Evolutionary conservation across 257 asterid genomes (phyloP), one percentile per base, ranked within the genome.

Genomic region (Solanum gandarillasii): DNA sequence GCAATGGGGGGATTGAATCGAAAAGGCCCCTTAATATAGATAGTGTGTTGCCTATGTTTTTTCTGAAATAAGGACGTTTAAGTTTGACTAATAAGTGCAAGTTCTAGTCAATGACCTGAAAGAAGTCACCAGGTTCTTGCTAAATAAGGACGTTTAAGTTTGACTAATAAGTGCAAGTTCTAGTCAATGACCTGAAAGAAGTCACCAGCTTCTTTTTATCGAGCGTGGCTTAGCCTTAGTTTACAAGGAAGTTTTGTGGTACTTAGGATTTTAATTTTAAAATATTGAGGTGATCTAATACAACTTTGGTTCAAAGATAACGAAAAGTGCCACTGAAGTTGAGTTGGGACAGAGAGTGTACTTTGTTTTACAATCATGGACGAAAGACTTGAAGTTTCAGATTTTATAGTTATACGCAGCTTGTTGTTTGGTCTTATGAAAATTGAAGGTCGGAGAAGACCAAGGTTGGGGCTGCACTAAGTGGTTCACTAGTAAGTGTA

Each of bases 401-500:
- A 27, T 67, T 85, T 38, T 85, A 85, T 36, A 46, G 11, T 32
- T 72, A 72, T 85, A 38, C 12, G 3, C 41, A 85, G 58, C 81
- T 36, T 85, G 81, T 62, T 85, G 67, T 67, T 85, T 85, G 58
- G 38, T 23, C 72, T 36, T 67, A 16, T 85, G 41, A 36, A 70
- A 67, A 67, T 85, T 86, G 86, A 91, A 96, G 98, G 98, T 96
- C 98, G 71, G 99, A 96, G 92, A 95, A 92, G 93, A 95, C 99
- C 83, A 90, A 91, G 89, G 90, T 96, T 67, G 99, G 99, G 78
- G 93, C 94, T 88, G 92, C 98, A 84, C 73, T 95, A 91, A 96
- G 99, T 86, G 99, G 99, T 41, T 95, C 99, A 76, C 89, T 96
- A 89, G 99, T 95, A 84, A 96, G 98, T 89, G 90, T 90, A 46